phyloP scores from a whole-genome alignment of 257 asterid genomes.

The Verbascum thapsus region DNA sequence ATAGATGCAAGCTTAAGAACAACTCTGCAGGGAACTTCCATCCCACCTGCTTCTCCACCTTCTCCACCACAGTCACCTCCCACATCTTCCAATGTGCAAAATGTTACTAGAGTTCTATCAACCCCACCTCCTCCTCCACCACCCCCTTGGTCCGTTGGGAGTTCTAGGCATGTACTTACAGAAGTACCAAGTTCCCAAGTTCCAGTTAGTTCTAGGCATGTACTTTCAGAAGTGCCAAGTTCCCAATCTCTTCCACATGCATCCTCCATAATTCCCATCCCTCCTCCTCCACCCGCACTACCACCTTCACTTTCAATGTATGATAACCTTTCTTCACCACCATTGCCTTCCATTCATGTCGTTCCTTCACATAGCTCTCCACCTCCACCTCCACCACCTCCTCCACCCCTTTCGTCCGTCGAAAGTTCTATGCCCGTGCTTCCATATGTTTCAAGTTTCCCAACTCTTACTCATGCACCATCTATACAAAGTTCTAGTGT shows the following conservation, averaged over 20 bases:
- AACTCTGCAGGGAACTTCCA: conserved; percentile 13
- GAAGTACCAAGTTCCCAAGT: conserved; percentile 30
- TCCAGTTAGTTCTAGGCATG: conserved; percentile 27
- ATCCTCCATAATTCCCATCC: conserved; percentile 26
- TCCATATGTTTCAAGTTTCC: conserved; percentile 28
- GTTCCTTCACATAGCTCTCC: conserved; percentile 27
- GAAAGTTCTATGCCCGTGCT: conserved; percentile 29
- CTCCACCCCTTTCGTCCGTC: conserved; percentile 35
- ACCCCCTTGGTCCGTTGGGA: conserved; percentile 49
- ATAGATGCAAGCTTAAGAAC: conserved; percentile 31
- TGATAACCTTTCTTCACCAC: conserved; percentile 17
- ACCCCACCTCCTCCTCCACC: conserved; percentile 60
- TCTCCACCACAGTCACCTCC: conserved; percentile 32
- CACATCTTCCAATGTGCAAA: conserved; percentile 33
- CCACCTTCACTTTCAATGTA: conserved; percentile 20
- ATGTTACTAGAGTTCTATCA: conserved; percentile 38
- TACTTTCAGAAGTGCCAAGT: conserved; percentile 27
- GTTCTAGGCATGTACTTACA: conserved; percentile 27
- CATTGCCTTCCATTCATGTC: conserved; percentile 32
- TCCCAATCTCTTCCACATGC: conserved; percentile 14
- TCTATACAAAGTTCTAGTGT: conserved; percentile 12
- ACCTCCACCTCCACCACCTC: conserved; percentile 38
- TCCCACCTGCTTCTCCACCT: conserved; percentile 30
- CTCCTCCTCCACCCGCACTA: conserved; percentile 26
- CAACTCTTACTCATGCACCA: conserved; percentile 27